Evolutionary conservation across 1,284 basidiomycete species (phyloP).

Genomic region (Tylopilus orsonianus): DNA sequence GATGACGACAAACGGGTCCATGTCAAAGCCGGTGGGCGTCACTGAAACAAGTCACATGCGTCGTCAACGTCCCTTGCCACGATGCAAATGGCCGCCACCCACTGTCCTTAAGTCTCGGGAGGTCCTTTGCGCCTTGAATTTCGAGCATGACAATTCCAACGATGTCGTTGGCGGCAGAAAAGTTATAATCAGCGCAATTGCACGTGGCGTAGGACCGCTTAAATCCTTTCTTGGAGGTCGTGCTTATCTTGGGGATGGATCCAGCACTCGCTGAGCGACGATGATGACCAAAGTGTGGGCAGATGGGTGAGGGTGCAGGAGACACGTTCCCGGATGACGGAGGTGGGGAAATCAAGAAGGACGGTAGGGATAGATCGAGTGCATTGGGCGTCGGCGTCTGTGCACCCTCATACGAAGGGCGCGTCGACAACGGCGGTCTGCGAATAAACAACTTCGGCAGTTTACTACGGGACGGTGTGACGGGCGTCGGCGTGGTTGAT

Average conservation of each 20-base stretch:
- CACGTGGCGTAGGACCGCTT: slow-evolving; percentile 26
- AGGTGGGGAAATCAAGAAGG: slow-evolving; percentile 11
- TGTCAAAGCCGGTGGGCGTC: slow-evolving; percentile 87
- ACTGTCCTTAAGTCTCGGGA: slow-evolving; percentile 89
- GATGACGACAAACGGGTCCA: slow-evolving; percentile 96
- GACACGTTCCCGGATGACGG: slow-evolving; percentile 12
- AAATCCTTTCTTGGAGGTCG: slow-evolving; percentile 30
- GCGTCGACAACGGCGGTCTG: slow-evolving; percentile 34
- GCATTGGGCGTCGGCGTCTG: slow-evolving; percentile 12
- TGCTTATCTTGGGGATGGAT: slow-evolving; percentile 27
- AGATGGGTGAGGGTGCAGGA: slow-evolving; percentile 19
- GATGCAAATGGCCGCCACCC: slow-evolving; percentile 36
- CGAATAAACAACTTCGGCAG: slow-evolving; percentile 42
- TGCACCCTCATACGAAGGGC: slow-evolving; percentile 30
- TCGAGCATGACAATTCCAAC: slow-evolving; percentile 92
- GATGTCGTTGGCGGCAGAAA: slow-evolving; percentile 74
- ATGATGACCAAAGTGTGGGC: slow-evolving; percentile 24
- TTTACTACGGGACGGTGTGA: slow-evolving; percentile 26
- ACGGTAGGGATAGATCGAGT: slow-evolving; percentile 11
- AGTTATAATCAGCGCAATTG: slow-evolving; percentile 57
- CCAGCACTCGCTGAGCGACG: slow-evolving; percentile 34
- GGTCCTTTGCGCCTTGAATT: slow-evolving; percentile 69
- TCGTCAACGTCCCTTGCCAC: slow-evolving; percentile 9
- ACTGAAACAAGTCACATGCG: no score
- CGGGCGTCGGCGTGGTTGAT: no score